A percentile compares a stretch with the other conserved stretches of the same genome.
Conservation (phyloP, 2,329 filamentous ascomycete genomes). For the Samsoniella hepiali region DNA sequence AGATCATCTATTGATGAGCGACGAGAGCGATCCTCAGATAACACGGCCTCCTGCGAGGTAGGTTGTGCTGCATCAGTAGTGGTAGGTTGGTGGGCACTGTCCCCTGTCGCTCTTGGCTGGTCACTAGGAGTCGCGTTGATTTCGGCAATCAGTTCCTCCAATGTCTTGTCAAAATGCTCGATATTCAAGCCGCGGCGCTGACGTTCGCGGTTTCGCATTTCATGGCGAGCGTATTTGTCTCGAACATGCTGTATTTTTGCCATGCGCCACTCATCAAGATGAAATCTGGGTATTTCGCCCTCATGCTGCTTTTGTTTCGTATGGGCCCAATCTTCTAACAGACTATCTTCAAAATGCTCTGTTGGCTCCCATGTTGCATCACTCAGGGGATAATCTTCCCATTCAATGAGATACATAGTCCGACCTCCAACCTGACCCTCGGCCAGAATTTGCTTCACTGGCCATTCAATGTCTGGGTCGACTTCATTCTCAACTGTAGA, state of each 20-base stretch:
- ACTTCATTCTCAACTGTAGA: constrained; percentile 33
- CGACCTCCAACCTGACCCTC: constrained; percentile 35
- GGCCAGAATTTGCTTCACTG: constrained; percentile 50
- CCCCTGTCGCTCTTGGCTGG: background rate
- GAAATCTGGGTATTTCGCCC: constrained; percentile 35
- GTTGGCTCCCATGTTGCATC: constrained; percentile 51
- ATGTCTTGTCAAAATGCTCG: constrained; percentile 23
- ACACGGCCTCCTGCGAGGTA: background rate
- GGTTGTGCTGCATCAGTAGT: background rate
- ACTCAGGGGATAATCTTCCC: constrained; percentile 34
- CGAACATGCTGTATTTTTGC: constrained; percentile 29
- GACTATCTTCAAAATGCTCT: constrained; percentile 38
- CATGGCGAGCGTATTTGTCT: constrained; percentile 37
- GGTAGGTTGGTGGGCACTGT: background rate
- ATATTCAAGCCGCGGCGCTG: constrained; percentile 33
- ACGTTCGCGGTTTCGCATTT: constrained; percentile 44
- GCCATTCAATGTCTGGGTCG: constrained; percentile 45
- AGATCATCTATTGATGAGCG: constrained; percentile 7
- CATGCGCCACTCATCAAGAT: constrained; percentile 36
- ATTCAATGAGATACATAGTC: constrained; percentile 35
- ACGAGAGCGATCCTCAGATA: background rate
- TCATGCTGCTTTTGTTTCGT: constrained; percentile 36
- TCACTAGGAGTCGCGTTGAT: constrained; percentile 21
- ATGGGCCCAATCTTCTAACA: constrained; percentile 43
- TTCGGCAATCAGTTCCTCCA: constrained; percentile 25